These are phyloP conservation scores for Funneliformis geosporum DNA, from an alignment of 192 early-diverging fungal species.

Conservation along the genomic window DNA sequence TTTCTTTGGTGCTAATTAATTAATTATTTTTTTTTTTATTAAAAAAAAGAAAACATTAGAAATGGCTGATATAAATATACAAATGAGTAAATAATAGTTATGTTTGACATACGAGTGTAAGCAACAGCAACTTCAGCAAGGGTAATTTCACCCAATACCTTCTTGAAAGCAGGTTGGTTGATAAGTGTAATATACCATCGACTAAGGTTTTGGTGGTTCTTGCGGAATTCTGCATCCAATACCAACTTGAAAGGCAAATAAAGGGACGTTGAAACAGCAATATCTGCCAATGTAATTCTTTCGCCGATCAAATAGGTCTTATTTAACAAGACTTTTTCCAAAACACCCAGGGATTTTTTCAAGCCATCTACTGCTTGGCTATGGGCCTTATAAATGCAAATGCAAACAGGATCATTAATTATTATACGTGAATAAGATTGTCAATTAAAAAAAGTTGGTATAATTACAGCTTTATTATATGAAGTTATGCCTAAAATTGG, in stretches of 20 bases:
- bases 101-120: conserved; percentile 30
- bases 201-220: conserved; percentile 81
- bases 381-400: conserved; percentile 48
- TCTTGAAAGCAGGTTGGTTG: conserved; percentile 84
- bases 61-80: not conserved
- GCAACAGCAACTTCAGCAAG: conserved; percentile 64
- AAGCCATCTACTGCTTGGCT: conserved; percentile 70
- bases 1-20: conserved; percentile 66
- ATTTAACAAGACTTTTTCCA: conserved; percentile 80
- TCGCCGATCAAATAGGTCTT: conserved; percentile 96
- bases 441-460: not conserved
- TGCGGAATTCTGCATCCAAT: conserved; percentile 79
- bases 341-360: conserved; percentile 61
- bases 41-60: not conserved
- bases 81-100: not conserved
- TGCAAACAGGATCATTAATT: no score
- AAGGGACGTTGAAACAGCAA: conserved; percentile 65
- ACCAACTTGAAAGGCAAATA: conserved; percentile 50
- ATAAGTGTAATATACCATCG: conserved; percentile 91
- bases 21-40: conserved; percentile 15
- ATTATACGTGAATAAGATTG: not conserved
- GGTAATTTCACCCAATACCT: conserved; percentile 69
- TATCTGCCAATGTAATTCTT: conserved; percentile 89
- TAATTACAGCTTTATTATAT: conserved; percentile 47
- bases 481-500: conserved; percentile 49